Evolutionary conservation across 306 rosid species (phyloP), one percentile per base, ranked within the genome.

Genomic region (Lathyrus tuberosus): DNA sequence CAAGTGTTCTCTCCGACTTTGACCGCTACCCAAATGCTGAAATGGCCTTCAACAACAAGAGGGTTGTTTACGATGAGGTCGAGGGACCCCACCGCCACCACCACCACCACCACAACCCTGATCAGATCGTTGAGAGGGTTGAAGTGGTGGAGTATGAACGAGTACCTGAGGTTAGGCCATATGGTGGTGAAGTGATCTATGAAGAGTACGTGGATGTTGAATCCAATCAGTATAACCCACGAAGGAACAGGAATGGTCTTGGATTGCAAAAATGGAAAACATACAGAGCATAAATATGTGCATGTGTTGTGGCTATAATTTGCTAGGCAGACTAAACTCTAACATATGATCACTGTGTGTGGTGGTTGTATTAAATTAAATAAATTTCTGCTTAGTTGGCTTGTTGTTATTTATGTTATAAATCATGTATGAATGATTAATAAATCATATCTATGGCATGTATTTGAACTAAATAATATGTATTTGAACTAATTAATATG

Each of bases 101-200:
- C 58, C 70, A 53, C 72, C 67, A 18, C 49, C 54, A 35, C 41
- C 52, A 15, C 33, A 13, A 3, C 43, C 83, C 90, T 0, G 81
- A n/a, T n/a, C n/a, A 70, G 38, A 10, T 61, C 5, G 61, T 30
- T 2, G 84, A 81, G 66, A 77, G 61, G 38, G 86, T 84, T 41
- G 79, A 78, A 31, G 85, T 80, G 66, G 51, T 78, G 0, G 85
- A 80, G 67, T 69, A 80, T 22, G 66, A 81, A 70, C 44, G n/a
- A 73, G 58, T 49, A 1, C 69, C 70, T 42, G 18, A 69, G 42
- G 42, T 46, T 22, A 71, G 81, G 8, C 40, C 40, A 35, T 69
- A 38, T 30, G 4, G 57, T 8, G 65, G 52, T 8, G 57, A 61
- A 22, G 84, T 41, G 3, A 41, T 62, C 13, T 52, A 52, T 2